Base-by-base conservation (phyloP, 2,329 filamentous ascomycete species). In the Parastagonospora nodorum region DNA sequence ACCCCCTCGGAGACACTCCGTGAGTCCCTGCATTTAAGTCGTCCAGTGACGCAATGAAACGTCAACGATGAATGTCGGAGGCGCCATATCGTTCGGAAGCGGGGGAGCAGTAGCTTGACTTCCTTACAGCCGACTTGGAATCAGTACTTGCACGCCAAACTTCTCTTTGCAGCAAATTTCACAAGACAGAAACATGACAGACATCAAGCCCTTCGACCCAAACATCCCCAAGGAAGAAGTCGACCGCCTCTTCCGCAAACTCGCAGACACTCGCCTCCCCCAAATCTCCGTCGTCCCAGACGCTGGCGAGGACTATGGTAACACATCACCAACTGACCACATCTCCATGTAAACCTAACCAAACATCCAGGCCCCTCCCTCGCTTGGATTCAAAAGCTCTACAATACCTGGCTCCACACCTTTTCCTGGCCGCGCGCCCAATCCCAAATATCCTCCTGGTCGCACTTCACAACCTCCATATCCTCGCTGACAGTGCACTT, bases 151-250 rank as follows among this genome's bases (percentile, higher is more conserved):
- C 9, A 31, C 5, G 19, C 33, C 29, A 16, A 16, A 11, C 19
- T 39, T 10, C 15, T 15, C 19, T 24, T 24, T 8, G 9, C 6
- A 8, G 1, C 12, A 27, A 39, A 41, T 15, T 2, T 24, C 19
- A 5, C 19, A 24, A 24, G 2, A 14, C 14, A 16, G 43, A 15
- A 16, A 36, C 28, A 63, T 62, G 56, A 30, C 56, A 9, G 45
- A 66, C 16, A 66, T 73, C 52, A 68, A 51, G 4, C 63, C 67
- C 1, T 75, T 75, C 56, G 61, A 68, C 14, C 64, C 71, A 8
- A 61, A 48, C n/a, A 68, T 76, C 38, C 60, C 69, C 1, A 48
- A 67, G 36, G 60, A 66, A 12, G 72, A 75, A 45, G 84, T 75
- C 27, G 61, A 73, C 29, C 59, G 72, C 6, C 59, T 75, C 8